These are phyloP conservation scores for Brassica incana DNA, from an alignment of 345 rosid genomes.

Conservation along the genomic window DNA sequence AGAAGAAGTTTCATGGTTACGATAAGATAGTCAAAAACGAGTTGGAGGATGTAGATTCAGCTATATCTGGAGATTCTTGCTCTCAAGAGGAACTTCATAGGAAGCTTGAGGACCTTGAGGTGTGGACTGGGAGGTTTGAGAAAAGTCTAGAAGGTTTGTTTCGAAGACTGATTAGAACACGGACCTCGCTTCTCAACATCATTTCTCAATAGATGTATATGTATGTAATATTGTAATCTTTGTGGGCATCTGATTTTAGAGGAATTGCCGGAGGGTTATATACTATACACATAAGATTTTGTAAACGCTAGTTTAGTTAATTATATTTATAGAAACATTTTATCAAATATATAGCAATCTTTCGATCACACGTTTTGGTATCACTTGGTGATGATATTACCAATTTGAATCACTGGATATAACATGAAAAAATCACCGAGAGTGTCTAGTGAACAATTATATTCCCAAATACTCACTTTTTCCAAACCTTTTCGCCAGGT, in stretches of 20 bases:
- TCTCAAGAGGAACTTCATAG: constrained; percentile 34
- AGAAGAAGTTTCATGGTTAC: constrained; percentile 43
- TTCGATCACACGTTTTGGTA: neutral
- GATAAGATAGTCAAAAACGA: constrained; percentile 50
- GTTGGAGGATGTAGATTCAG: constrained; percentile 44
- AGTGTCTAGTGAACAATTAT: neutral
- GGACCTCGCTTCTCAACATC: constrained; percentile 67
- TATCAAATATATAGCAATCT: neutral
- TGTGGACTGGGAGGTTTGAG: constrained; percentile 48
- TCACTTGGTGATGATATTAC: neutral
- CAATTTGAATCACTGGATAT: neutral
- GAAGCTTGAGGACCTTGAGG: constrained; percentile 52
- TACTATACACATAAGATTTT: constrained; percentile 12
- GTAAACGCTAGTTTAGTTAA: constrained; percentile 17
- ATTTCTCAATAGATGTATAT: constrained; percentile 49
- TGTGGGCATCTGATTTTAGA: constrained; percentile 28
- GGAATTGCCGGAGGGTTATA: constrained; percentile 22
- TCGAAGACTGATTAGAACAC: constrained; percentile 57
- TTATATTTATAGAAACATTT: neutral
- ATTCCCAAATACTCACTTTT: neutral
- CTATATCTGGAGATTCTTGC: constrained; percentile 35
- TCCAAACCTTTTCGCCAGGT: neutral
- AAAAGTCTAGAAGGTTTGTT: constrained; percentile 54
- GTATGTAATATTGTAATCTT: constrained; percentile 14
- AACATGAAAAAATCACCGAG: neutral